Percentiles rank a stretch among this genome's conserved stretches.
Evolutionary conservation across 768 basidiomycete genomes (phyloP).

Genomic region (Xerocomellus chrysenteron): DNA sequence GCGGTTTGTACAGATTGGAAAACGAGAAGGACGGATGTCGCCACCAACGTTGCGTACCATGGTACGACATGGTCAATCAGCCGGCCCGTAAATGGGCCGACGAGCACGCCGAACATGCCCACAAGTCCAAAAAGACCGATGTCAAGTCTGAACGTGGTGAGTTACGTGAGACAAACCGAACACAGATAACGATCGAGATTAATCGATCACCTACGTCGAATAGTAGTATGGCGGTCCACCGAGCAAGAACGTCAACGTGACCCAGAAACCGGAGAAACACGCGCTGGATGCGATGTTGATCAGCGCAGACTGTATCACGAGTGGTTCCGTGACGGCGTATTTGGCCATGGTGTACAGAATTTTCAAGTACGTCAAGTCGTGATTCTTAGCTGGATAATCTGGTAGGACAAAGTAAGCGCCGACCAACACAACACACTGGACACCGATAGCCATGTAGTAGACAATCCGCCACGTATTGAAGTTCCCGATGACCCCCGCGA

Average conservation of each 20-base stretch:
- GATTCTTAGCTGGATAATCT: constrained; percentile 80
- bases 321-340: constrained; percentile 73
- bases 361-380: constrained; percentile 58
- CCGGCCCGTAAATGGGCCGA: constrained; percentile 68
- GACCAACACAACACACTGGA: constrained; percentile 58
- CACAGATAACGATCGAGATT: background rate
- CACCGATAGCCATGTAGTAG: constrained; percentile 74
- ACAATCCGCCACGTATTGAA: constrained; percentile 71
- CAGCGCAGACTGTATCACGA: constrained; percentile 66
- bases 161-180: background rate
- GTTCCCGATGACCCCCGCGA: constrained; percentile 73
- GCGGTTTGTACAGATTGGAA: constrained; percentile 66
- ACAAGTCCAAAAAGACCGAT: constrained; percentile 77
- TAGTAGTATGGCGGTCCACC: constrained; percentile 74
- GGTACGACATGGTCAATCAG: constrained; percentile 69
- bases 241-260: constrained; percentile 79
- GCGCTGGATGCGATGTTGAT: constrained; percentile 60
- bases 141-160: constrained; percentile 35
- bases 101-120: constrained; percentile 67
- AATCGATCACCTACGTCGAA: constrained; percentile 52
- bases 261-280: constrained; percentile 64
- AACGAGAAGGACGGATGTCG: constrained; percentile 43
- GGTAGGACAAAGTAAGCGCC: constrained; percentile 69
- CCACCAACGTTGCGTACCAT: constrained; percentile 72
- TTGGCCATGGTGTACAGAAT: constrained; percentile 78